Conservation (phyloP, 2,329 filamentous ascomycete species). For the Gremmenia infestans region DNA sequence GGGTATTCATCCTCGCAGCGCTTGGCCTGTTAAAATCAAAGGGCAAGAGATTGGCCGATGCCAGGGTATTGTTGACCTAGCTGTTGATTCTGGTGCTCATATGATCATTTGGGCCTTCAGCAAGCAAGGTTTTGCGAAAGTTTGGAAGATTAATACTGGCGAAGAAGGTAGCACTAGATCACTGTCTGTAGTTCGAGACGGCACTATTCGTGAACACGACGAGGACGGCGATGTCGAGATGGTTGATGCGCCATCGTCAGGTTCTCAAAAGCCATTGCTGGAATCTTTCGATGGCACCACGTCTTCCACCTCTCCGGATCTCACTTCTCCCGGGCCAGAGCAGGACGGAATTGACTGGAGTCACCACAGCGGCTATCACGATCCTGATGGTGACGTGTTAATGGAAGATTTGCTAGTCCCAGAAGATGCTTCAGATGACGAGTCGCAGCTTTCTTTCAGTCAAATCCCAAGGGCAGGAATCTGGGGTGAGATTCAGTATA, state of each 20-base stretch:
- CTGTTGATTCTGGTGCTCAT: constrained; percentile 40
- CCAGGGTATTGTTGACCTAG: constrained; percentile 44
- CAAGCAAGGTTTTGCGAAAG: constrained; percentile 37
- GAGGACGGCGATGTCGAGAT: constrained; percentile 17
- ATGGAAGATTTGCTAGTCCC: constrained; percentile 20
- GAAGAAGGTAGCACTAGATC: constrained; percentile 4
- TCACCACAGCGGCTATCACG: constrained; percentile 10
- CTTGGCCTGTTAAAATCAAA: constrained; percentile 46
- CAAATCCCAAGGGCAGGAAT: constrained; percentile 1
- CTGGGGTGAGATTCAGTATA: constrained; percentile 1
- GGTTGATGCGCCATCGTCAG: constrained; percentile 10
- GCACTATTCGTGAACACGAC: constrained; percentile 24
- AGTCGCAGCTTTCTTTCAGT: constrained; percentile 8
- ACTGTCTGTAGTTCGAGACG: constrained; percentile 26
- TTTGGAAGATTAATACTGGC: constrained; percentile 41
- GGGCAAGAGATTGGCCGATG: constrained; percentile 45
- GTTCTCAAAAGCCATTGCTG: background rate
- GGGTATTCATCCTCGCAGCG: constrained; percentile 21
- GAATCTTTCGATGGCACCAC: constrained; percentile 23
- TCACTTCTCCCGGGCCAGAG: background rate
- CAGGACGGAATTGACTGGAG: background rate
- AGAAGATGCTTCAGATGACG: constrained; percentile 6
- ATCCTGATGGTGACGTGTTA: constrained; percentile 20
- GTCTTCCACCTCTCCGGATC: constrained; percentile 1
- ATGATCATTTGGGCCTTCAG: constrained; percentile 50